These are phyloP conservation scores for Mariannaea sp. DNA, from an alignment of 2,329 filamentous ascomycete genomes.

Conservation along the genomic window DNA sequence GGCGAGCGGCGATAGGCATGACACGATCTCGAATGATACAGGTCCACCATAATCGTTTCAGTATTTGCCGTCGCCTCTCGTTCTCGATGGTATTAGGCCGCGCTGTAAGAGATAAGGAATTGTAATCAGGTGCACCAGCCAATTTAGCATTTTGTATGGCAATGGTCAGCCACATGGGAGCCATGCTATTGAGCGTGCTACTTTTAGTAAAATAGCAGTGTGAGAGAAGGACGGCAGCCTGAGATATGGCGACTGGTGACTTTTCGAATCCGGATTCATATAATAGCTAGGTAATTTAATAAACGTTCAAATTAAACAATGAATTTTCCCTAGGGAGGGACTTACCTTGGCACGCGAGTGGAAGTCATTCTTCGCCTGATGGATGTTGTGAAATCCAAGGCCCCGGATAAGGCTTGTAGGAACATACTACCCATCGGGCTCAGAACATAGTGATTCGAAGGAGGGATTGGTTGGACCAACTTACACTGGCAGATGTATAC, in stretches of 20 bases:
- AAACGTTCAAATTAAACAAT: too few relatives aligned
- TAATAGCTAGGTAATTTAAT: neutral
- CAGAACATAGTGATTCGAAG: neutral
- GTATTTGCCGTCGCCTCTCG: neutral
- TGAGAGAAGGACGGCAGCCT: slow-evolving; percentile 8
- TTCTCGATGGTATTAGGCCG: slow-evolving; percentile 6
- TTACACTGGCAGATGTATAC: slow-evolving; percentile 17
- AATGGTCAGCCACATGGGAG: slow-evolving; percentile 7
- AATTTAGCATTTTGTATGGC: slow-evolving; percentile 12
- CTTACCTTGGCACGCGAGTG: slow-evolving; percentile 12
- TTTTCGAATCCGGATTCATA: slow-evolving; percentile 6
- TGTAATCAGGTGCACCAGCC: slow-evolving; percentile 7
- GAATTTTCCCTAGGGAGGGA: too few relatives aligned
- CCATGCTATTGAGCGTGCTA: slow-evolving; percentile 3
- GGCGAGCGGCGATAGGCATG: slow-evolving; percentile 2
- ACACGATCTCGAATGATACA: slow-evolving; percentile 17
- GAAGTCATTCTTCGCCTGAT: slow-evolving; percentile 12
- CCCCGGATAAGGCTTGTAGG: slow-evolving; percentile 10
- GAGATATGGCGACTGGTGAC: slow-evolving; percentile 3
- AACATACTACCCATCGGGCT: slow-evolving; percentile 6
- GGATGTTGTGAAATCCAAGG: slow-evolving; percentile 10
- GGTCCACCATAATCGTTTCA: slow-evolving; percentile 18
- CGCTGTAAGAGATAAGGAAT: neutral
- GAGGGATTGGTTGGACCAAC: neutral
- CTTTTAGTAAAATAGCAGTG: slow-evolving; percentile 11